Base-by-base conservation (phyloP, 164 flowering plant species). In the Houttuynia cordata region DNA sequence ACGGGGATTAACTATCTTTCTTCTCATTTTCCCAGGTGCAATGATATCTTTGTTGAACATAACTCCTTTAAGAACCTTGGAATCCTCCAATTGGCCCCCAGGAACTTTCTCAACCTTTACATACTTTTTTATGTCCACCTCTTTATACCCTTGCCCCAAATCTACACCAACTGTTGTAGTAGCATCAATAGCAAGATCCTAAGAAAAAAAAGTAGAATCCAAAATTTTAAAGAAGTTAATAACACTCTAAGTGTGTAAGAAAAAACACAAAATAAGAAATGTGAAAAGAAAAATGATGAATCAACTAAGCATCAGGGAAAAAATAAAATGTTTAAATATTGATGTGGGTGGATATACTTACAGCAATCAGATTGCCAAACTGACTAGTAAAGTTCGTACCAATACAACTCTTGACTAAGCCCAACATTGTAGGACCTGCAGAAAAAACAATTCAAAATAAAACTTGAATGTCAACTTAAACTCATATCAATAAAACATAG, bases 41-140 rank as follows among this genome's bases (percentile, higher is more conserved):
- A 90, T 84, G 17, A 93, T 91, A 76, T 93, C 98, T 72, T 93
- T 93, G 77, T 86, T 90, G 59, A 93, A 50, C 98, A 93, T 93
- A 53, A 93, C 96, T 54, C 98, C 98, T 71, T 73, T 86, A 21
- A 93, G 80, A 62, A 93, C 97, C 69, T 61, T 78, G 5, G 98
- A 93, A 55, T 90, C 97, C 72, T 93, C 99, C 67, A 93, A 75
- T 72, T 83, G 96, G 24, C 99, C 94, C 61, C 99, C 99, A 59
- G 97, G 99, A 18, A 90, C 71, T 73, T 93, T 93, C 81, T 92
- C 98, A 60, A 90, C 89, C 66, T 88, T 93, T 40, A 93, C 80
- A 75, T 83, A 88, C 68, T 88, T 90, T 71, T 93, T 93, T 42
- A 93, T 90, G 73, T 93, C 97, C 56, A 93, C 95, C 60, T 93